Percentiles rank a stretch among this genome's conserved stretches.
These are phyloP conservation scores for Austroboletus novae-zelandiae DNA, from an alignment of 1,284 basidiomycete species.

Conservation along the genomic window DNA sequence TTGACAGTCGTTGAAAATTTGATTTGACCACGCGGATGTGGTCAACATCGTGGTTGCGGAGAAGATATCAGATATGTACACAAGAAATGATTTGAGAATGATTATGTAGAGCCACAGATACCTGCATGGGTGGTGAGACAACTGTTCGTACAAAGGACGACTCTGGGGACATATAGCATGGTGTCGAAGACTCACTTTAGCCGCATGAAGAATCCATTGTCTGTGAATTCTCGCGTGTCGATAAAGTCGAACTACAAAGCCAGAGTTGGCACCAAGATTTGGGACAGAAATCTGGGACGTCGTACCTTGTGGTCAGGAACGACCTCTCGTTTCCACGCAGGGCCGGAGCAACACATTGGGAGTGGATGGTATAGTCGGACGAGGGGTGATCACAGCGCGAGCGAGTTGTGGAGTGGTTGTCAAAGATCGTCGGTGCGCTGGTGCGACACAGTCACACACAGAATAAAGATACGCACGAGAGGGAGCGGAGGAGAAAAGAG, in stretches of 20 bases:
- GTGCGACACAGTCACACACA: slow-evolving; percentile 68
- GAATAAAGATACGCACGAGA: slow-evolving; percentile 25
- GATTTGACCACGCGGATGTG: slow-evolving; percentile 87
- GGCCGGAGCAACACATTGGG: slow-evolving; percentile 64
- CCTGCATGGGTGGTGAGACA: slow-evolving; percentile 40
- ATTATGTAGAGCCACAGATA: slow-evolving; percentile 91
- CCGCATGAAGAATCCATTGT: slow-evolving; percentile 83
- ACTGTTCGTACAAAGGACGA: not conserved
- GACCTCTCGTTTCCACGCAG: slow-evolving; percentile 94
- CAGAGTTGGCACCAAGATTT: not conserved
- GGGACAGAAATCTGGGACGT: slow-evolving; percentile 1
- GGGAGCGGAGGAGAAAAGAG: slow-evolving; percentile 36
- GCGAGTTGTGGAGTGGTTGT: slow-evolving; percentile 20
- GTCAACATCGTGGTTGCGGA: slow-evolving; percentile 95
- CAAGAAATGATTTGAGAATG: slow-evolving; percentile 92
- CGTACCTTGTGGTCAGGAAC: slow-evolving; percentile 96
- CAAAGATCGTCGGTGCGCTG: slow-evolving; percentile 30
- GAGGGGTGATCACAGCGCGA: slow-evolving; percentile 30
- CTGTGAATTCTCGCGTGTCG: slow-evolving; percentile 88
- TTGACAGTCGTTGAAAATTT: slow-evolving; percentile 79
- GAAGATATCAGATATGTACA: slow-evolving; percentile 97
- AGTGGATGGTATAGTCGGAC: slow-evolving; percentile 12
- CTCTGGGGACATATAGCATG: not conserved
- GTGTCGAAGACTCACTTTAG: slow-evolving; percentile 60
- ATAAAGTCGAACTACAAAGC: slow-evolving; percentile 89